A percentile compares a stretch with the other conserved stretches of the same genome.
These are phyloP conservation scores for Trametopsis cervina DNA, from an alignment of 768 basidiomycete species.

Conservation along the genomic window DNA sequence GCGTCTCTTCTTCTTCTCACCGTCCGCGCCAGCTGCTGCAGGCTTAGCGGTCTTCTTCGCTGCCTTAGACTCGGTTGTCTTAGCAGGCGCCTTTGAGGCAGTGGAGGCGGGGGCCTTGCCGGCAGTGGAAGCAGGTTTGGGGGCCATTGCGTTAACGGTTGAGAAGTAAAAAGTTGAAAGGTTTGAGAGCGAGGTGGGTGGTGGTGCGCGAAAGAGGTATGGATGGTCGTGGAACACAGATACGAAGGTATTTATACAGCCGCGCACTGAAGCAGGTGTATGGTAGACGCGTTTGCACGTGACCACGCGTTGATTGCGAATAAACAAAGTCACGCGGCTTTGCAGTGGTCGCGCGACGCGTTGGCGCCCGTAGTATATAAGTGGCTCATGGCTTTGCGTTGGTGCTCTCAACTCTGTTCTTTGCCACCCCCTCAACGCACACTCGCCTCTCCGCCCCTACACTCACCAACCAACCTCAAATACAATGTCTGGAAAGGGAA, in stretches of 20 bases:
- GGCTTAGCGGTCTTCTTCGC: conserved; percentile 78
- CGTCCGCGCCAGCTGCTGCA: conserved; percentile 54
- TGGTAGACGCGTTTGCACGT: conserved; percentile 21
- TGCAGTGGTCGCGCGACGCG: not conserved
- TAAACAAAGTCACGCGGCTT: conserved; percentile 9
- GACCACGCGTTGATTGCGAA: conserved; percentile 22
- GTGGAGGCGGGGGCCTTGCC: conserved; percentile 71
- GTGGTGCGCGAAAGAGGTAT: conserved; percentile 11
- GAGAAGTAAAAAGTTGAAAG: not conserved
- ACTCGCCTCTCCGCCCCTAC: conserved; percentile 2
- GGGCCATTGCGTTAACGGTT: conserved; percentile 62
- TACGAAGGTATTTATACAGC: conserved; percentile 18
- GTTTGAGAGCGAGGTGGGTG: conserved; percentile 6
- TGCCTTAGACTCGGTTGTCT: conserved; percentile 49
- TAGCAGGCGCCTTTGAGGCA: conserved; percentile 56
- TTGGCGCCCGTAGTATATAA: conserved; percentile 4
- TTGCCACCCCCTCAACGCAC: conserved; percentile 2
- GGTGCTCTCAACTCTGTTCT: not conserved
- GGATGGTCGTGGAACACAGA: conserved; percentile 10
- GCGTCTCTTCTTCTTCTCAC: conserved; percentile 81
- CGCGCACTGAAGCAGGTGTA: conserved; percentile 16
- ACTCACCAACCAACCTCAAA: conserved; percentile 13
- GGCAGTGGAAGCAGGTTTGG: conserved; percentile 79
- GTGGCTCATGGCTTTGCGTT: not conserved
- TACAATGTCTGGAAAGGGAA: conserved; percentile 32